A percentile compares a stretch with the other conserved stretches of the same genome.
phyloP scores from a whole-genome alignment of 139 green algal genomes.

The Gonium pectorale region DNA sequence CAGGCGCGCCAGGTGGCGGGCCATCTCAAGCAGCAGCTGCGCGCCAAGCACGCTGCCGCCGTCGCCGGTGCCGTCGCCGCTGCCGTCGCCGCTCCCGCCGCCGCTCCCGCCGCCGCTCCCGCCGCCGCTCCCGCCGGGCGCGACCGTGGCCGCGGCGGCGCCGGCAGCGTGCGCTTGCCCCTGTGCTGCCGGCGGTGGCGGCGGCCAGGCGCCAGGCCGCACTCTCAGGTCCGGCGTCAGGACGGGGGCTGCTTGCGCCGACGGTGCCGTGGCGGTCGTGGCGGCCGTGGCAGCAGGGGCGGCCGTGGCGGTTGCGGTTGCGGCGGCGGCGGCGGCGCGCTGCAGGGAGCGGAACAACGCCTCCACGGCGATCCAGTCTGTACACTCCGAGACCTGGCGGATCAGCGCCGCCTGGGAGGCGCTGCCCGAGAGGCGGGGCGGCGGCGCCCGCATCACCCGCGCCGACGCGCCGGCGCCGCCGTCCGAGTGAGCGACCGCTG shows the following conservation, averaged over 20 bases:
- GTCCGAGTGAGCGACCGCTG: background rate
- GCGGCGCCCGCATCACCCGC: background rate
- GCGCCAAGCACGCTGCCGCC: background rate
- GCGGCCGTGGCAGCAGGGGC: background rate
- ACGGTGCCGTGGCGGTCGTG: no score
- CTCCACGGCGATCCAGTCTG: slow-evolving; percentile 16
- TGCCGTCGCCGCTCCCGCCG: background rate
- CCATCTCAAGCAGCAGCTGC: background rate
- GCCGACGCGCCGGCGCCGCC: background rate
- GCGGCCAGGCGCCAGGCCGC: no score
- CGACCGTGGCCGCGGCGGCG: no score
- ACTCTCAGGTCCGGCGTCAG: no score
- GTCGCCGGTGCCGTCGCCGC: background rate
- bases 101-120: background rate
- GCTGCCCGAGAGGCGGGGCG: background rate
- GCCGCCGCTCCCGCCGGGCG: background rate
- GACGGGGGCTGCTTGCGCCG: no score
- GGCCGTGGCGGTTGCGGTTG: background rate
- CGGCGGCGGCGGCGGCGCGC: background rate
- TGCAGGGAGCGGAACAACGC: background rate
- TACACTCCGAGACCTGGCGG: background rate
- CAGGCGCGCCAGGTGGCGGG: background rate
- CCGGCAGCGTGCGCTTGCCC: no score
- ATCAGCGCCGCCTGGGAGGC: background rate
- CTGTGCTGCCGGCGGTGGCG: no score